A percentile compares a stretch with the other conserved stretches of the same genome.
Conservation (phyloP, 805 yeast species). For the Wickerhamomyces chambardii region DNA sequence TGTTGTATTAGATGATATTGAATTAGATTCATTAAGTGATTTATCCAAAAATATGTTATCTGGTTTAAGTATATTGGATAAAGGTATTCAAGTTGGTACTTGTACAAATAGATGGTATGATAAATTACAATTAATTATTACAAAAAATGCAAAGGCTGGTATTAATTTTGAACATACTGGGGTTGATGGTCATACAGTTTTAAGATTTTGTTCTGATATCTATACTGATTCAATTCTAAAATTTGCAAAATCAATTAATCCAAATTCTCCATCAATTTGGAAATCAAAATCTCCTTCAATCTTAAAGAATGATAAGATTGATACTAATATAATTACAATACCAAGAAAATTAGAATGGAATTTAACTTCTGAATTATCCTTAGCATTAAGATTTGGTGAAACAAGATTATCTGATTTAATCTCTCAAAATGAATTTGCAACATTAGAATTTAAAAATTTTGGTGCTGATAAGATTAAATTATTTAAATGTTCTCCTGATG, state of each 20-base stretch:
- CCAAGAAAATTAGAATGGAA: constrained; percentile 91
- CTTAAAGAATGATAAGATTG: constrained; percentile 28
- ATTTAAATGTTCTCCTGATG: constrained; percentile 89
- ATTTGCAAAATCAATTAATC: constrained; percentile 78
- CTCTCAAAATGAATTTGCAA: constrained; percentile 81
- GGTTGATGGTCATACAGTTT: constrained; percentile 91
- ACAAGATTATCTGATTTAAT: constrained; percentile 82
- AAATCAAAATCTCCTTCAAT: constrained; percentile 40
- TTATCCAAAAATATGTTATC: constrained; percentile 81
- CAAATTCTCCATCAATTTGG: constrained; percentile 64
- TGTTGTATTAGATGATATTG: constrained; percentile 75
- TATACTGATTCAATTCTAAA: constrained; percentile 85
- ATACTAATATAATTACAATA: constrained; percentile 46
- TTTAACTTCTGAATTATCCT: constrained; percentile 64
- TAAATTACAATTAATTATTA: constrained; percentile 78
- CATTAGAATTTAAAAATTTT: constrained; percentile 57
- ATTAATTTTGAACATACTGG: constrained; percentile 93
- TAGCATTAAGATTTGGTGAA: constrained; percentile 84
- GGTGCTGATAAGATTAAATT: constrained; percentile 76
- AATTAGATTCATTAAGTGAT: constrained; percentile 48
- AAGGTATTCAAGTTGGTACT: constrained; percentile 89
- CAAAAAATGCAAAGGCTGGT: constrained; percentile 87
- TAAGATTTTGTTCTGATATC: constrained; percentile 81
- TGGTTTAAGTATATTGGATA: constrained; percentile 69
- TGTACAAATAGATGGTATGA: constrained; percentile 96